Evolutionary conservation across 2,329 filamentous ascomycete genomes (phyloP).

Genomic region (Ophiostoma himal-ulmi): DNA sequence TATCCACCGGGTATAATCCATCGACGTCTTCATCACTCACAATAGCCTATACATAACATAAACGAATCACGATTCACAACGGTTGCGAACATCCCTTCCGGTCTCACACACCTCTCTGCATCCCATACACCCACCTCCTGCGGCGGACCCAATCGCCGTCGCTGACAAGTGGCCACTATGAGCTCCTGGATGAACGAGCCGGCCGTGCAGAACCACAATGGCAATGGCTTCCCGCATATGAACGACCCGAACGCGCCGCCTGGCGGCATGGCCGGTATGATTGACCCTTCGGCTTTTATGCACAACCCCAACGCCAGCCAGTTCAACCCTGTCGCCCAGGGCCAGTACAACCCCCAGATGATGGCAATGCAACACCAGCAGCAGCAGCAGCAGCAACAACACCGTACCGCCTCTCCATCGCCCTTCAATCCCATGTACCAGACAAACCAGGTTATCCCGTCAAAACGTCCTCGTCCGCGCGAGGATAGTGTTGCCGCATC

Average conservation of each 20-base stretch:
- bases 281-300: constrained; percentile 62
- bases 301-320: constrained; percentile 35
- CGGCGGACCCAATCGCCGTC: constrained; percentile 32
- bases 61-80: not conserved
- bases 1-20: not conserved
- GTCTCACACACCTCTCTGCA: not conserved
- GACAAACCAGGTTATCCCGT: constrained; percentile 79
- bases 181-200: constrained; percentile 69
- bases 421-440: constrained; percentile 68
- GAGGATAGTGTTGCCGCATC: constrained; percentile 83
- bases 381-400: constrained; percentile 22
- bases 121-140: constrained; percentile 18
- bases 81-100: not conserved
- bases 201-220: constrained; percentile 63
- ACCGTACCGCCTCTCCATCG: constrained; percentile 70
- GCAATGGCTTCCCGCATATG: constrained; percentile 61
- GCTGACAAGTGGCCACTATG: constrained; percentile 40
- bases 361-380: constrained; percentile 55
- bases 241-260: constrained; percentile 49
- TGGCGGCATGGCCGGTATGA: constrained; percentile 49
- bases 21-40: not conserved
- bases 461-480: constrained; percentile 74
- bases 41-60: not conserved
- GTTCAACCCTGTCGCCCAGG: constrained; percentile 30
- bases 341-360: constrained; percentile 58